Evolutionary conservation across 345 rosid species (phyloP).

Genomic region (Syzygium aqueum): DNA sequence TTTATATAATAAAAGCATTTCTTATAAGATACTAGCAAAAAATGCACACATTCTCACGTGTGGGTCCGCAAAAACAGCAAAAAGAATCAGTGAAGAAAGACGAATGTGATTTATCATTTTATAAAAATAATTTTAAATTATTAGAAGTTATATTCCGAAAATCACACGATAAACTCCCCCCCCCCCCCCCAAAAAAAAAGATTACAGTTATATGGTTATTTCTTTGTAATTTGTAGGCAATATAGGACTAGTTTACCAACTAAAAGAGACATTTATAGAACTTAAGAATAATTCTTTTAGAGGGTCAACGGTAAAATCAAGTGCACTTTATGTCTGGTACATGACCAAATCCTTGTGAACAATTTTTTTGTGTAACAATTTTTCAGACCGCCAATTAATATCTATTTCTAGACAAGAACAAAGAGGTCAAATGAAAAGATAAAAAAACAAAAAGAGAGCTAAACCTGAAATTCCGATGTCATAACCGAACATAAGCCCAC

Average conservation of each 20-base stretch:
- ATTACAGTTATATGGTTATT: not conserved
- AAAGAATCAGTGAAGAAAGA: not conserved
- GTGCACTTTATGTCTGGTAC: not conserved
- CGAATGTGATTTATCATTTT: not conserved
- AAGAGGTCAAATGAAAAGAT: not conserved
- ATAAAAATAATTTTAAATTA: not conserved
- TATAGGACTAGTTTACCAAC: not conserved
- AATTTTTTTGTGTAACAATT: not conserved
- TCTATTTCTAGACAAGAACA: not conserved
- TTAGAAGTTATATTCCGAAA: not conserved
- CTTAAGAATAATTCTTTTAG: not conserved
- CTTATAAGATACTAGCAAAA: not conserved
- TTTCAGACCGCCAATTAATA: not conserved
- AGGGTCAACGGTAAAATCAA: not conserved
- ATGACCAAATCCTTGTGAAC: not conserved
- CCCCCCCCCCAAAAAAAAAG: not conserved
- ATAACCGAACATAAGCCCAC: slow-evolving; percentile 66
- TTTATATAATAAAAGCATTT: not conserved
- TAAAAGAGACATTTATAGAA: not conserved
- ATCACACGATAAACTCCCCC: not conserved
- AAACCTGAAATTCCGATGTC: slow-evolving; percentile 60
- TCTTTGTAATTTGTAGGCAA: not conserved
- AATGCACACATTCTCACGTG: too few species aligned
- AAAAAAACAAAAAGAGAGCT: not conserved
- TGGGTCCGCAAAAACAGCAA: too few species aligned